Base-by-base conservation (phyloP, 371 early-diverging fungal genomes). In the Mucor velutinosus region DNA sequence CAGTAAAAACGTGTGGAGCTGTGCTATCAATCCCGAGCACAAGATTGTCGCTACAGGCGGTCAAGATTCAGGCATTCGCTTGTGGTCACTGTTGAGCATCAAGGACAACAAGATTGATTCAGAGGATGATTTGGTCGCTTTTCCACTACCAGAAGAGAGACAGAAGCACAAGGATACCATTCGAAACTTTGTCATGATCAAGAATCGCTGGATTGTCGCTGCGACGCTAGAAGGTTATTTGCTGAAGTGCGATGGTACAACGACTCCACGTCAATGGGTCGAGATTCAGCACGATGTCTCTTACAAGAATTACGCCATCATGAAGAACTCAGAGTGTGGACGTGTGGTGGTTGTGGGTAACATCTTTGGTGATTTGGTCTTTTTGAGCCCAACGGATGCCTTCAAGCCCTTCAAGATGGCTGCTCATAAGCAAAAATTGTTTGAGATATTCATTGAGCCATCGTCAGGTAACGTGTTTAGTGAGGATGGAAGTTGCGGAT, bases 1-100 rank as follows among this genome's bases (percentile, higher is more conserved):
- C 45, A 88, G 89, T n/a, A 94, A 93, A 74, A 92, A 92, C 60
- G 88, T 92, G 0, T 95, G 96, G 95, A 82, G 92, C 29, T 78
- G 93, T 33, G 94, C 92, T 1, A 75, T 91, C 0, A 83, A 84
- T 49, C 87, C 87, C 0, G 73, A 73, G 6, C 68, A 79, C 27
- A 72, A 73, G 7, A 70, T 84, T 43, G 85, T 91, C 6, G 93
- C 90, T 2, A 90, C 93, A 1, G 95, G 94, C 10, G 94, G 94
- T 3, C 90, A 90, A 35, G 94, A 95, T 69, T 87, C 91, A 0
- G 94, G 93, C 3, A 81, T 95, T 47, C 87, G 90, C 5, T 70
- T 93, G 1, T 94, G 93, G 93, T 78, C 87, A 2, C 66, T 93
- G 25, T 69, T 67, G 5, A 77, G 84, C 0, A 81, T 90, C 21